Conservation (phyloP, 306 rosid genomes). For the Casuarina equisetifolia region DNA sequence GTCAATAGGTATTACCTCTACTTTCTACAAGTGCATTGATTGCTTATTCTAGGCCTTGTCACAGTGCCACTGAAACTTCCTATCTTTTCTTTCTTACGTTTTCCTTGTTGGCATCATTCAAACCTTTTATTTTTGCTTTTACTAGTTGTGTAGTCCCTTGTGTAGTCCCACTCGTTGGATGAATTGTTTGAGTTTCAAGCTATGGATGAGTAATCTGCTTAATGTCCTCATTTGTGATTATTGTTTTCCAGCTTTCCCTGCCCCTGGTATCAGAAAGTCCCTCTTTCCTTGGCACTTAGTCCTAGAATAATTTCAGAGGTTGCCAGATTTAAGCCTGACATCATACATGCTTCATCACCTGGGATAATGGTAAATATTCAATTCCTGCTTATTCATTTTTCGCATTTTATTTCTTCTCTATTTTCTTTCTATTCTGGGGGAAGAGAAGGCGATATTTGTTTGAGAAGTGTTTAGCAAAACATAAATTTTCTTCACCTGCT, state of each 20-base stretch:
- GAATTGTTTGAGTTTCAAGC: not conserved
- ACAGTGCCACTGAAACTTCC: not conserved
- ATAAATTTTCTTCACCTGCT: not conserved
- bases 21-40: not conserved
- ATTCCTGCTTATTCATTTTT: conserved; percentile 2
- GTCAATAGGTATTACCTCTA: not conserved
- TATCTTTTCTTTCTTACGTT: not conserved
- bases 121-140: not conserved
- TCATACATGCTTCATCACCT: conserved; percentile 97
- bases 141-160: not conserved
- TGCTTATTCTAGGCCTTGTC: not conserved
- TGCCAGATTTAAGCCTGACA: conserved; percentile 95
- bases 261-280: conserved; percentile 95
- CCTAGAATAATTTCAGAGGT: conserved; percentile 98
- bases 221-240: conserved; percentile 11
- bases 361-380: conserved; percentile 81
- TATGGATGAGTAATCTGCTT: not conserved
- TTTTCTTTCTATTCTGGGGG: not conserved
- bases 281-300: conserved; percentile 97
- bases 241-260: conserved; percentile 73
- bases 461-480: not conserved
- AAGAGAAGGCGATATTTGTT: not conserved
- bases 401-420: not conserved
- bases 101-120: not conserved
- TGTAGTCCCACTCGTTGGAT: not conserved